A percentile compares a stretch with the other conserved stretches of the same genome.
These are phyloP conservation scores for Coemansia umbellata DNA, from an alignment of 192 early-diverging fungal genomes.

Conservation along the genomic window DNA sequence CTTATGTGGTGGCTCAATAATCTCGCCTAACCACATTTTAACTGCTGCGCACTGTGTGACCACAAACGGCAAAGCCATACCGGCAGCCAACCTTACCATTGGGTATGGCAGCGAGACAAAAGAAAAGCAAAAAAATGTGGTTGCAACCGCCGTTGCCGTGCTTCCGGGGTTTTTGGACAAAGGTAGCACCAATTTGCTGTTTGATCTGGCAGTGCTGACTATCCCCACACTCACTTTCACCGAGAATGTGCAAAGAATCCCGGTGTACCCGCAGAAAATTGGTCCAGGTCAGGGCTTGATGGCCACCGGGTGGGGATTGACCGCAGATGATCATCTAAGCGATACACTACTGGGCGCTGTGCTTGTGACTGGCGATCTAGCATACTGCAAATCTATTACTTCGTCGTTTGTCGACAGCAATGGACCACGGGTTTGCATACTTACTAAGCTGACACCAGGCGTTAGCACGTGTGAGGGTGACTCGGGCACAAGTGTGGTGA, in stretches of 20 bases:
- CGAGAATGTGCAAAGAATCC: not conserved
- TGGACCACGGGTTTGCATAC: slow-evolving; percentile 23
- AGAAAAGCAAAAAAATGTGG: not conserved
- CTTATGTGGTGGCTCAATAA: slow-evolving; percentile 26
- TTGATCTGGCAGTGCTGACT: slow-evolving; percentile 19
- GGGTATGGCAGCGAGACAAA: slow-evolving; percentile 4
- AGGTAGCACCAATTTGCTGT: not conserved
- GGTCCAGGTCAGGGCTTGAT: slow-evolving; percentile 7
- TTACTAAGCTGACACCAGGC: slow-evolving; percentile 6
- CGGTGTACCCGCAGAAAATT: slow-evolving; percentile 9
- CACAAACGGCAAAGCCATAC: not conserved
- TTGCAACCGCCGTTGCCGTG: not conserved
- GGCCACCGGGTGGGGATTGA: slow-evolving; percentile 36
- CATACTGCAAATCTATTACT: slow-evolving; percentile 1
- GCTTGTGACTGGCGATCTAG: slow-evolving; percentile 12
- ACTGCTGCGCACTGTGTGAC: slow-evolving; percentile 28
- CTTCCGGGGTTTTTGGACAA: slow-evolving; percentile 13
- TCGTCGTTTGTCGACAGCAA: slow-evolving; percentile 10
- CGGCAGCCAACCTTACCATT: slow-evolving; percentile 10
- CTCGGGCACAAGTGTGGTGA: slow-evolving; percentile 15
- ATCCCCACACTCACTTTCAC: not conserved
- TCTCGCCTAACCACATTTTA: slow-evolving; percentile 7
- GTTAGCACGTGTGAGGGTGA: slow-evolving; percentile 15
- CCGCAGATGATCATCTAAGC: not conserved
- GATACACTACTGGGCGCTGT: slow-evolving; percentile 10